Evolutionary conservation across 768 basidiomycete genomes (phyloP).

Genomic region (Leccinum arenicola): DNA sequence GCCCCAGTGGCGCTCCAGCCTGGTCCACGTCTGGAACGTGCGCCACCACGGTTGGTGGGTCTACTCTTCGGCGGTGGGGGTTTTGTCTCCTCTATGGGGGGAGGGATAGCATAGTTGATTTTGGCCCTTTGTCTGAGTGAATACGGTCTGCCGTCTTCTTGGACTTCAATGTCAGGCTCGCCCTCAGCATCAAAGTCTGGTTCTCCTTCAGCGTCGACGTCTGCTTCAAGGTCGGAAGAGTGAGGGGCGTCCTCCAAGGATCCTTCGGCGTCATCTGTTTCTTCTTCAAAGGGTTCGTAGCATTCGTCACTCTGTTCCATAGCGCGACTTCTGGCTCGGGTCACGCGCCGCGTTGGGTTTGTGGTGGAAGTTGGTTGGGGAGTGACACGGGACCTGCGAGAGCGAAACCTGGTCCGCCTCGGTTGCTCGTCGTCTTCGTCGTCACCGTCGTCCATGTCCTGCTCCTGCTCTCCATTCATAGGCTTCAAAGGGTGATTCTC

Average conservation of each 20-base stretch:
- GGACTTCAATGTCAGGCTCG: conserved; percentile 39
- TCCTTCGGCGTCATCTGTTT: conserved; percentile 54
- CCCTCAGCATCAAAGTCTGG: conserved; percentile 38
- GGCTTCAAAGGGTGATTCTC: conserved; percentile 15
- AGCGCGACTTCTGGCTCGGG: conserved; percentile 26
- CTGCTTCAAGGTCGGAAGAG: conserved; percentile 36
- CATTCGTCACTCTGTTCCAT: conserved; percentile 47
- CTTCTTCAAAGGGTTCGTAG: conserved; percentile 47
- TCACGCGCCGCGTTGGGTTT: conserved; percentile 6
- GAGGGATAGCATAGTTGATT: conserved; percentile 81
- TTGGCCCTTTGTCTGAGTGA: conserved; percentile 56
- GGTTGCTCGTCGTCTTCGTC: conserved; percentile 31
- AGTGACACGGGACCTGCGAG: conserved; percentile 21
- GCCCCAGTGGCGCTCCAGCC: conserved; percentile 82
- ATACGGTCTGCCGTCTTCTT: conserved; percentile 45
- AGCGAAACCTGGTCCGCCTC: conserved; percentile 10
- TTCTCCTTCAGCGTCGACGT: conserved; percentile 38
- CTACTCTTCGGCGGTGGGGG: conserved; percentile 36
- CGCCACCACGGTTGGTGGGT: conserved; percentile 38
- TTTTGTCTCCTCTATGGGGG: conserved; percentile 70
- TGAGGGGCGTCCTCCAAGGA: conserved; percentile 55
- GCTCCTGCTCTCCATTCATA: conserved; percentile 21
- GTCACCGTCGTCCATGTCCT: conserved; percentile 29
- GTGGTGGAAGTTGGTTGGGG: conserved; percentile 19
- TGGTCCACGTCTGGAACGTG: conserved; percentile 44